Base-by-base conservation (phyloP, 2,329 filamentous ascomycete genomes). In the Xylogone sp. region DNA sequence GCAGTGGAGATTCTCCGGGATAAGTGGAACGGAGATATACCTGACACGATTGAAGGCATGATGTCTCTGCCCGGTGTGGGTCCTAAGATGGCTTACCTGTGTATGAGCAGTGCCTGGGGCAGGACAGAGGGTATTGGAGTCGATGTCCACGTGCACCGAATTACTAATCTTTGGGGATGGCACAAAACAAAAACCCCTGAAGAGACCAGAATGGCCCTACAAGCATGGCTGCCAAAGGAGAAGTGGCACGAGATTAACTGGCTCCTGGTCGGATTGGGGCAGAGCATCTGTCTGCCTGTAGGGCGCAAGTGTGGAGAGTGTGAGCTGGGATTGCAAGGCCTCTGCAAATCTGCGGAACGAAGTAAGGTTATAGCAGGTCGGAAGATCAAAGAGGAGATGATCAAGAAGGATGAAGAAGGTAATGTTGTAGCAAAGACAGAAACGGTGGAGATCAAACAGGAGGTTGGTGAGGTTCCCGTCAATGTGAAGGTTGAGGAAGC, bases 291-390 rank as follows among this genome's bases (percentile, higher is more conserved):
- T 68, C 67, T 86, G 54, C 84, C 86, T 6, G 77, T 88, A 1
- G 84, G 84, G 0, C 51, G 61, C 12, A 83, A 79, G 59, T 99
- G 94, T 70, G 91, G 90, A 18, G 86, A 94, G 46, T 99, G 94
- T 71, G 87, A 88, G 57, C 71, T 97, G 46, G 89, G 89, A 1
- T 73, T 87, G 19, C 76, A 76, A 27, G 89, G 89, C 3, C 69
- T 97, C 53, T 99, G 94, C 71, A 83, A 78, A 65, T 81, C 82
- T 10, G 87, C 88, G 22, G 81, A 90, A 55, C 73, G 77, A 64
- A 82, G 77, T 48, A 84, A 87, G 70, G 80, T 86, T 4, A 66
- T 70, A 7, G 76, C 79, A 53, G 81, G 79, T 21, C 76, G 76
- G 57, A 84, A 75, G 68, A 68, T 73, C 51, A 77, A 75, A 66